These are phyloP conservation scores for Tulasnella sp. DNA, from an alignment of 768 basidiomycete species.

Conservation along the genomic window DNA sequence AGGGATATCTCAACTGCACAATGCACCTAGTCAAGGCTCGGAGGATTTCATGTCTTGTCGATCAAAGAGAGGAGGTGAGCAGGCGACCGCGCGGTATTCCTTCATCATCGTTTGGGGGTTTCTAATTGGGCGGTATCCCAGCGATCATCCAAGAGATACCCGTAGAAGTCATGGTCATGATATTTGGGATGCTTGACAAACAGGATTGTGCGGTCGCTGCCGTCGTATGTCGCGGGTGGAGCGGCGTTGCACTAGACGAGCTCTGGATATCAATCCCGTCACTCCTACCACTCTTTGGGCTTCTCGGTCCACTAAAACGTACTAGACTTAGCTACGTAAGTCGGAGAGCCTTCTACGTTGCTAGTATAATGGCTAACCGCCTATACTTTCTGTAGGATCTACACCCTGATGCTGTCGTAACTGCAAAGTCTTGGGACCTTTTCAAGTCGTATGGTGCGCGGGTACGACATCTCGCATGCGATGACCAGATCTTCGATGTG, in stretches of 20 bases:
- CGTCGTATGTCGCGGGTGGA: neutral
- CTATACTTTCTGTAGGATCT: neutral
- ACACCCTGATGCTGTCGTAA: neutral
- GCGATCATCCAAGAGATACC: neutral
- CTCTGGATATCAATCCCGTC: neutral
- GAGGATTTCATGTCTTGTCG: too few relatives aligned
- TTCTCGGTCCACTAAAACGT: neutral
- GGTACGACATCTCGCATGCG: neutral
- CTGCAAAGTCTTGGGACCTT: neutral
- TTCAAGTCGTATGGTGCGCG: neutral
- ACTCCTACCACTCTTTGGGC: neutral
- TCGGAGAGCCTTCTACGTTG: neutral
- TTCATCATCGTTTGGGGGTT: too few relatives aligned
- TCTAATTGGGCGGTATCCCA: neutral
- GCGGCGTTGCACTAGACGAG: neutral
- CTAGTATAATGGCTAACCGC: neutral
- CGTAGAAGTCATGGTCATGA: neutral
- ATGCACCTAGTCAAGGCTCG: too few relatives aligned
- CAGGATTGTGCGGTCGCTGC: neutral
- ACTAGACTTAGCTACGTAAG: neutral
- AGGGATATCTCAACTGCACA: too few relatives aligned
- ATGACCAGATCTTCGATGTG: neutral
- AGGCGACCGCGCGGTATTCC: too few relatives aligned
- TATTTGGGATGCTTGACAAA: neutral
- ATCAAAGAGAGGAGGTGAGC: too few relatives aligned